phyloP scores from a whole-genome alignment of 352 stramenopile species.

The Saprolegnia diclina region DNA sequence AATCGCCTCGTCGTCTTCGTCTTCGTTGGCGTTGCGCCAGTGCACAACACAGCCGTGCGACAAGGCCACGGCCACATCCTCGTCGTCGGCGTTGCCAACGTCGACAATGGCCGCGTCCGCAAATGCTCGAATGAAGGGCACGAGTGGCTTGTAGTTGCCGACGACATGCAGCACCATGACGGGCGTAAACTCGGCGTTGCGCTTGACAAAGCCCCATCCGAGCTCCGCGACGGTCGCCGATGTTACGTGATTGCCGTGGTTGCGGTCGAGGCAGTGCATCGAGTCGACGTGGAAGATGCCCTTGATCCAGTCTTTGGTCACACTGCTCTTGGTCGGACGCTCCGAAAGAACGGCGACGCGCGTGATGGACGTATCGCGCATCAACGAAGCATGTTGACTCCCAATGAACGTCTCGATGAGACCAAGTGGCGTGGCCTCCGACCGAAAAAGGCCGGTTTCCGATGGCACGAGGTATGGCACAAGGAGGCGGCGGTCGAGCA shows the following conservation, averaged over 20 bases:
- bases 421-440: not conserved
- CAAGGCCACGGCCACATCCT: not conserved
- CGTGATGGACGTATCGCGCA: not conserved
- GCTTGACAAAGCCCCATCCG: not conserved
- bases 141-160: not conserved
- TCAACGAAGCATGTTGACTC: not conserved
- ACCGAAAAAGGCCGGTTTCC: not conserved
- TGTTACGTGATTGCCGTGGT: not conserved
- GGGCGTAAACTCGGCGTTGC: not conserved
- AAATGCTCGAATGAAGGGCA: not conserved
- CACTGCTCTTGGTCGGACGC: not conserved
- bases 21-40: not conserved
- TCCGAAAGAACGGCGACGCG: not conserved
- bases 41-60: not conserved
- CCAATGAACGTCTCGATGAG: slow-evolving; percentile 1
- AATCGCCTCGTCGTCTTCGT: not conserved
- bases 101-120: not conserved
- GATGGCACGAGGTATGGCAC: not conserved
- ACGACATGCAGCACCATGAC: slow-evolving; percentile 14
- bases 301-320: not conserved
- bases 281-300: slow-evolving; percentile 1
- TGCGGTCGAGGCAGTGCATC: not conserved
- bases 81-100: not conserved
- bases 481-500: not conserved
- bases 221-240: not conserved